Conservation (phyloP, 441 rosid genomes). For the Mallotus repandus region DNA sequence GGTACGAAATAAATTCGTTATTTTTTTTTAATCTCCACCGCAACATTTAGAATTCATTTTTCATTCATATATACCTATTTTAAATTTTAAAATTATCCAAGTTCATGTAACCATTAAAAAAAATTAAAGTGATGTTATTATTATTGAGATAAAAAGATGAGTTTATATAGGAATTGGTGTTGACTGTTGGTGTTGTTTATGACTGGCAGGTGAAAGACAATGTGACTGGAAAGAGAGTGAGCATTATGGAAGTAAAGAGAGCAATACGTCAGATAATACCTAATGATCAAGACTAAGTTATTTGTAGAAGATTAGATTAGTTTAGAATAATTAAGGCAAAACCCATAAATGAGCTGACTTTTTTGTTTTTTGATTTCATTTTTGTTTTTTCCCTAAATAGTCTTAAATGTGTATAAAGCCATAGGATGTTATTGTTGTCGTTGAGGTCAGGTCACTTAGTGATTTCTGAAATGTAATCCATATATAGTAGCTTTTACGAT, state of each 20-base stretch:
- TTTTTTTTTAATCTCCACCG: too few relatives aligned
- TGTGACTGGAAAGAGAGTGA: constrained; percentile 41
- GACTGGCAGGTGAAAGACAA: constrained; percentile 56
- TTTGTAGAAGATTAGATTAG: not conserved
- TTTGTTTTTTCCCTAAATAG: not conserved
- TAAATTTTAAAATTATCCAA: too few relatives aligned
- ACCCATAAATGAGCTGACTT: not conserved
- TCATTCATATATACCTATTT: too few relatives aligned
- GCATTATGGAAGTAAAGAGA: constrained; percentile 61
- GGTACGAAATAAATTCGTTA: constrained; percentile 27
- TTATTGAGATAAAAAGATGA: too few relatives aligned
- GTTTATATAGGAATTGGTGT: too few relatives aligned
- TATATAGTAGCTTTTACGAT: too few relatives aligned
- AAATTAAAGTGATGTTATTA: too few relatives aligned
- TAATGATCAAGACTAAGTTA: not conserved
- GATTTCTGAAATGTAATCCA: too few relatives aligned
- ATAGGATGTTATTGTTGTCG: too few relatives aligned
- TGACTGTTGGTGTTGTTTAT: not conserved
- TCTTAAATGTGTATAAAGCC: not conserved
- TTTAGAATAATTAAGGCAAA: not conserved
- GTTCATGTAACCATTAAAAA: too few relatives aligned
- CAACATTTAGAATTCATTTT: too few relatives aligned
- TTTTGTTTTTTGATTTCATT: not conserved
- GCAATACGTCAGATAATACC: constrained; percentile 65
- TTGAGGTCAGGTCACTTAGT: too few relatives aligned